A percentile compares a stretch with the other conserved stretches of the same genome.
Conservation (phyloP, 2,329 filamentous ascomycete genomes). For the Madurella mycetomatis region DNA sequence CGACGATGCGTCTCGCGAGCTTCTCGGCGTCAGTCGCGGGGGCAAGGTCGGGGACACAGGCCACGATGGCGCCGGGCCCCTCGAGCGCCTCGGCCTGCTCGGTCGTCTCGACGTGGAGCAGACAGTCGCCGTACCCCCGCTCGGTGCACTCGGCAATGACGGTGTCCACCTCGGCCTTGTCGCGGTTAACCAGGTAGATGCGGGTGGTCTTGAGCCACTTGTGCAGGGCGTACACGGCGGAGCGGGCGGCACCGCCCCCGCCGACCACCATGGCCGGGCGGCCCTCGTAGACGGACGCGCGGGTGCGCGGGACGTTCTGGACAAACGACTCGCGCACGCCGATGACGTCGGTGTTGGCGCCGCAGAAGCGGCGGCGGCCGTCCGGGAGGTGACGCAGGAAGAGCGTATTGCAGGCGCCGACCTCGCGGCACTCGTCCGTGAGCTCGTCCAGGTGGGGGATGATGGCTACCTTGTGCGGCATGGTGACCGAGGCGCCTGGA, state of each 20-base stretch:
- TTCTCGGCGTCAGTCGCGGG: constrained; percentile 61
- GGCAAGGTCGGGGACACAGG: constrained; percentile 72
- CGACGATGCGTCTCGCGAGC: constrained; percentile 52
- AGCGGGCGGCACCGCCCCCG: constrained; percentile 73
- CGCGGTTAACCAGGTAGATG: constrained; percentile 76
- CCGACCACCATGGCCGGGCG: constrained; percentile 70
- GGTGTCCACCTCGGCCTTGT: constrained; percentile 60
- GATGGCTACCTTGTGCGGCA: constrained; percentile 79
- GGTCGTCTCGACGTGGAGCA: constrained; percentile 58
- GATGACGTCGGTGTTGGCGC: constrained; percentile 77
- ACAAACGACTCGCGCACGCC: constrained; percentile 71
- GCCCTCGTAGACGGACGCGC: constrained; percentile 45
- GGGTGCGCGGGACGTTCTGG: constrained; percentile 42
- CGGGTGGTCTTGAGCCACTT: constrained; percentile 62
- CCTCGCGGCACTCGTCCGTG: constrained; percentile 65
- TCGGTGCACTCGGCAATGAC: constrained; percentile 60
- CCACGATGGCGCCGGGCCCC: constrained; percentile 62
- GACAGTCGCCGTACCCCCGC: constrained; percentile 54
- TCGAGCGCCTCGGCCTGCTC: constrained; percentile 56
- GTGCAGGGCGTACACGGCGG: constrained; percentile 69
- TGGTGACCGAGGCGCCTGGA: constrained; percentile 67
- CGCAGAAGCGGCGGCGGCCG: constrained; percentile 54
- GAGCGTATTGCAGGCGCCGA: constrained; percentile 77
- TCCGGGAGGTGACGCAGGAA: constrained; percentile 52
- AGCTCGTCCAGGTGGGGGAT: constrained; percentile 68